These are phyloP conservation scores for Pseudogymnoascus sp. DNA, from an alignment of 2,329 filamentous ascomycete species.

Conservation along the genomic window DNA sequence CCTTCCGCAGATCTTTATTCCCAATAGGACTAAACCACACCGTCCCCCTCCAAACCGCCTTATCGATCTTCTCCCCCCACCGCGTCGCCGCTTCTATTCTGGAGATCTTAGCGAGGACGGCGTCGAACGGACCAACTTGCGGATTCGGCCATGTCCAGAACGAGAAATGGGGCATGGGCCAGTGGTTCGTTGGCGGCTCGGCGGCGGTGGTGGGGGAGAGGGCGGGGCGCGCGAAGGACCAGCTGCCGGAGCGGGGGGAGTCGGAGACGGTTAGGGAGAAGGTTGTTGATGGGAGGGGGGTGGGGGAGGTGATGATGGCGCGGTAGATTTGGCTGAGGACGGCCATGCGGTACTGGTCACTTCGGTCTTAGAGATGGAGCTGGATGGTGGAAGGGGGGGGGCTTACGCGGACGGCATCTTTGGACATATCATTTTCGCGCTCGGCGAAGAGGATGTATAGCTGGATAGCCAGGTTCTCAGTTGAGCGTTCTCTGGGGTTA, in stretches of 20 bases:
- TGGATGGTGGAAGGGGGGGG: background rate
- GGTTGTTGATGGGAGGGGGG: constrained; percentile 42
- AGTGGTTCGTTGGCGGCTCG: constrained; percentile 31
- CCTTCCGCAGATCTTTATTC: constrained; percentile 22
- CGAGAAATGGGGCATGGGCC: constrained; percentile 49
- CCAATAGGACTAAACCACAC: constrained; percentile 37
- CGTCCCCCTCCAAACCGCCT: constrained; percentile 46
- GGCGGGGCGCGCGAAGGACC: constrained; percentile 42
- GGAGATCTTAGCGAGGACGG: constrained; percentile 33
- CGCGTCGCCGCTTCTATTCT: constrained; percentile 29
- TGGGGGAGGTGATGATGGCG: constrained; percentile 43
- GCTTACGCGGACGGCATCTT: constrained; percentile 36
- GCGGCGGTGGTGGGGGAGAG: constrained; percentile 23
- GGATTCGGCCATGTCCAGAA: constrained; percentile 48
- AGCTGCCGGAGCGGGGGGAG: constrained; percentile 37
- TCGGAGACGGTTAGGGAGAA: constrained; percentile 48
- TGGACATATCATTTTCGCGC: constrained; percentile 30
- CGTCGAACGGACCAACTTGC: constrained; percentile 39
- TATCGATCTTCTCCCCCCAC: constrained; percentile 33
- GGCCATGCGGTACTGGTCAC: constrained; percentile 39
- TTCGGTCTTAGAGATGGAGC: constrained; percentile 16
- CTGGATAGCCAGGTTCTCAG: constrained; percentile 18
- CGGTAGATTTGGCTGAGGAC: constrained; percentile 47
- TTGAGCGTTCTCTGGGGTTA: background rate
- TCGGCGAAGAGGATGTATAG: constrained; percentile 40